These are phyloP conservation scores for Cocos nucifera DNA, from an alignment of 176 grass and related monocot species.

Conservation along the genomic window DNA sequence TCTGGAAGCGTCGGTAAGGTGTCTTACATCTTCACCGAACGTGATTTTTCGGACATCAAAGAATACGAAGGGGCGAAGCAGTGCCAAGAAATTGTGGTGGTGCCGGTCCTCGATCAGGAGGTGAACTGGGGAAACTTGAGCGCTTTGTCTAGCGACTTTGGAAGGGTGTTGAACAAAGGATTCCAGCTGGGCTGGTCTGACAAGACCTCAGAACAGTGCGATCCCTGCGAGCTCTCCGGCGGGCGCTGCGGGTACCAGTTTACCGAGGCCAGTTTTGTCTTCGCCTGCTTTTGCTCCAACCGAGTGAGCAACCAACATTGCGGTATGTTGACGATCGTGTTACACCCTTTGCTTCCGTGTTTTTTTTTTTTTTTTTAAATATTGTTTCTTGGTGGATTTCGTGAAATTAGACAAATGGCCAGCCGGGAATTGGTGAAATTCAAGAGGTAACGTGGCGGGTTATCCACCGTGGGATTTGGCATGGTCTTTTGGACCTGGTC, in stretches of 20 bases:
- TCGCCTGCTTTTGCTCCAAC: not conserved
- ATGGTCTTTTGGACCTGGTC: no score
- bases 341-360: no score
- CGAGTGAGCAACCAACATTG: not conserved
- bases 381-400: no score
- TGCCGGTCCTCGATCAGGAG: not conserved
- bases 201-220: not conserved
- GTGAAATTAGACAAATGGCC: no score
- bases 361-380: no score
- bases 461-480: no score
- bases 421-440: no score
- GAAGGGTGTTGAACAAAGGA: not conserved
- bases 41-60: no score
- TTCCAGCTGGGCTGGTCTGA: slow-evolving; percentile 1
- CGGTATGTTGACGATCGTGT: not conserved
- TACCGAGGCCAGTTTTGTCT: not conserved
- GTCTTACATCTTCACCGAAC: not conserved
- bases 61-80: no score
- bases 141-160: not conserved
- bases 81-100: no score
- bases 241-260: not conserved
- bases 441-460: no score
- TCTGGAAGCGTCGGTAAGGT: accelerated
- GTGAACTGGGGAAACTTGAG: not conserved
- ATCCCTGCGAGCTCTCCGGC: not conserved